Evolutionary conservation across 805 yeast species (phyloP).

Genomic region (Spathaspora hagerdaliae): DNA sequence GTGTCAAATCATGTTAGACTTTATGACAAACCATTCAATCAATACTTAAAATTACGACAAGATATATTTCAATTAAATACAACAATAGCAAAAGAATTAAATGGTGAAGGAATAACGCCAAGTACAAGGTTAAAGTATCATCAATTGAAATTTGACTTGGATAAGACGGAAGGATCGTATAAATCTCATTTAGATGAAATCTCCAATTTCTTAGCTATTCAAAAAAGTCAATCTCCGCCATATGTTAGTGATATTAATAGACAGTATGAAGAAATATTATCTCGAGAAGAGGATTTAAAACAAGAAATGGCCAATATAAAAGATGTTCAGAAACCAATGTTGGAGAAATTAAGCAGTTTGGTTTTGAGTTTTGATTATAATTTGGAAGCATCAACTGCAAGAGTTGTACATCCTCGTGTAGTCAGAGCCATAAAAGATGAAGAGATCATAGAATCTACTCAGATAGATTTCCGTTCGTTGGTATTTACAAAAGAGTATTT

Average conservation of each 20-base stretch:
- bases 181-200: slow-evolving; percentile 21
- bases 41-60: slow-evolving; percentile 31
- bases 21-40: slow-evolving; percentile 28
- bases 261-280: slow-evolving; percentile 17
- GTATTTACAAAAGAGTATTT: slow-evolving; percentile 19
- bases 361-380: slow-evolving; percentile 18
- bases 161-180: slow-evolving; percentile 21
- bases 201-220: slow-evolving; percentile 13
- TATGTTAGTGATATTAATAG: slow-evolving; percentile 17
- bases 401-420: not conserved
- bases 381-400: slow-evolving; percentile 6
- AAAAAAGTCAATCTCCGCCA: slow-evolving; percentile 9
- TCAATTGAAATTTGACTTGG: slow-evolving; percentile 26
- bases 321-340: slow-evolving; percentile 30
- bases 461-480: slow-evolving; percentile 11
- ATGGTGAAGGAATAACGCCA: slow-evolving; percentile 3
- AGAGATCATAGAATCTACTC: slow-evolving; percentile 1
- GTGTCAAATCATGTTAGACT: slow-evolving; percentile 24
- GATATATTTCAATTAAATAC: slow-evolving; percentile 19
- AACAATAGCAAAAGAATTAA: slow-evolving; percentile 9
- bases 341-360: slow-evolving; percentile 29
- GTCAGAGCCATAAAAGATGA: not conserved
- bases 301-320: slow-evolving; percentile 21
- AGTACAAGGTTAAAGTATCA: slow-evolving; percentile 12
- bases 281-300: slow-evolving; percentile 11